Conservation (phyloP, 495 filamentous ascomycete species). For the Lophiotrema nucula region DNA sequence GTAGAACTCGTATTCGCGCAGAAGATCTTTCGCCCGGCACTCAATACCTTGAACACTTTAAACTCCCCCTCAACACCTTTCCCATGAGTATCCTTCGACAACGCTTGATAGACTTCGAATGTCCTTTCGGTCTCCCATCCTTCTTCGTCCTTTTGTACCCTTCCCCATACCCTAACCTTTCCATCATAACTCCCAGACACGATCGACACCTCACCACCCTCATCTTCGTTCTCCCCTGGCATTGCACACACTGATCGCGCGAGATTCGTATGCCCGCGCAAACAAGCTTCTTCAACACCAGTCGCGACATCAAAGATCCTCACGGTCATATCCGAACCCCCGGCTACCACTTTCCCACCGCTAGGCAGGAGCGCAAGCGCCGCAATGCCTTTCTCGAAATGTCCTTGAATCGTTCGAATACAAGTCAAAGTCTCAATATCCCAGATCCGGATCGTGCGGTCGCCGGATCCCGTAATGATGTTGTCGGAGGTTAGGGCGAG, state of each 20-base stretch:
- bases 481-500: neutral
- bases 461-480: neutral
- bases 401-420: neutral
- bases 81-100: too few species aligned
- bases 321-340: neutral
- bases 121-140: too few species aligned
- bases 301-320: constrained; percentile 2
- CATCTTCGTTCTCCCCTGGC: too few species aligned
- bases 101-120: too few species aligned
- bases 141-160: too few species aligned
- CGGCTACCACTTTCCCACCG: neutral
- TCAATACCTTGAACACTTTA: too few species aligned
- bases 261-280: neutral
- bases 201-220: neutral
- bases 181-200: constrained; percentile 1
- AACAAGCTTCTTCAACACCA: neutral
- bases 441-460: neutral
- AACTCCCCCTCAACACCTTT: too few species aligned
- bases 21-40: too few species aligned
- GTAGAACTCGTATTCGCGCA: too few species aligned
- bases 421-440: neutral
- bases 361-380: neutral
- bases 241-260: neutral
- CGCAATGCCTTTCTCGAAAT: neutral
- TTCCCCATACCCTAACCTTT: neutral